A percentile compares a stretch with the other conserved stretches of the same genome.
phyloP scores from a whole-genome alignment of 805 yeast species.

The Clavispora phyllophila region DNA sequence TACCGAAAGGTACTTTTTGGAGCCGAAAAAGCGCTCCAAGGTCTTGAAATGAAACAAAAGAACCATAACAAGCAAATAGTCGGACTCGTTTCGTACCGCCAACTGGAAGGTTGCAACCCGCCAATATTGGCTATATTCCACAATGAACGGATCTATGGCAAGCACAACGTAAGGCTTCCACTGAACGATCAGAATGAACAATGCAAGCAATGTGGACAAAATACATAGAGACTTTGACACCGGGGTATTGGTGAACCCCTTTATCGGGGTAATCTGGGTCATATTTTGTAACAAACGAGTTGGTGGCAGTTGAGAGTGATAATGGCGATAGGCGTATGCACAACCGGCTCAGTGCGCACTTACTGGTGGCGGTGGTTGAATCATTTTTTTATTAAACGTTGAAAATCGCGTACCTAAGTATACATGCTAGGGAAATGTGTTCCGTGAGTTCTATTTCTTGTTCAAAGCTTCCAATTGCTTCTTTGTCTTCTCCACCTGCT shows the following conservation, averaged over 20 bases:
- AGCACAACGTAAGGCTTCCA: conserved; percentile 40
- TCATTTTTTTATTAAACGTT: neutral
- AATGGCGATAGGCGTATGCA: neutral
- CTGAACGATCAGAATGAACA: conserved; percentile 40
- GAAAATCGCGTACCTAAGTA: neutral
- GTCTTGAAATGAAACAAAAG: conserved; percentile 50
- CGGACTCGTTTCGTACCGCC: conserved; percentile 56
- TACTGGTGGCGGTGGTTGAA: too few species aligned
- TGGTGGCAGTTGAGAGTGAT: neutral
- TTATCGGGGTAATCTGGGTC: conserved; percentile 38
- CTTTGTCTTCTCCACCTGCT: conserved; percentile 64
- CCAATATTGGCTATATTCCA: conserved; percentile 55
- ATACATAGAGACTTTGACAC: conserved; percentile 35
- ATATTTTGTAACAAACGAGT: conserved; percentile 8
- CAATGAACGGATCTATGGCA: conserved; percentile 49
- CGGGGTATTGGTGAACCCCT: conserved; percentile 41
- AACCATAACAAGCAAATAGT: conserved; percentile 41
- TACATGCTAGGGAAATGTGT: conserved; percentile 1
- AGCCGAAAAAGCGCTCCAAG: conserved; percentile 55
- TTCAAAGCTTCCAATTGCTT: conserved; percentile 25
- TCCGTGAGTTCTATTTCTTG: conserved; percentile 8
- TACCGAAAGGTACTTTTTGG: conserved; percentile 47
- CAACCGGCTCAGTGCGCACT: neutral
- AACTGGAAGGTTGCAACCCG: conserved; percentile 46
- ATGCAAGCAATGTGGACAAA: conserved; percentile 30